Conservation (phyloP, 2,329 filamentous ascomycete species). For the Verticillium longisporum region DNA sequence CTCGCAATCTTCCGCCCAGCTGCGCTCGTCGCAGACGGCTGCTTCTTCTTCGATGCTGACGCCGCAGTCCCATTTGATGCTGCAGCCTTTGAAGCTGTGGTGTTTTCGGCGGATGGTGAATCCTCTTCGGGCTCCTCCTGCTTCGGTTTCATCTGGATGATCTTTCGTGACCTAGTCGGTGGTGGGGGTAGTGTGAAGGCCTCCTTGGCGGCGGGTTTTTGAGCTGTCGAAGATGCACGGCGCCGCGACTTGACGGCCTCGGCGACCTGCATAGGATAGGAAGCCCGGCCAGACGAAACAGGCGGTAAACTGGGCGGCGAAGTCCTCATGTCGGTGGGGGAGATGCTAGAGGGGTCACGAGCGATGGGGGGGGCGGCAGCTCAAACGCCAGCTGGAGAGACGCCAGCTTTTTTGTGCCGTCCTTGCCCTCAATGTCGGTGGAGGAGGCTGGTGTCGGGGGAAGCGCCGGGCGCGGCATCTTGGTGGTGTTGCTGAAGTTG, state of each 20-base stretch:
- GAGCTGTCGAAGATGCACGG: conserved; percentile 36
- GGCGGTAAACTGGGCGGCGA: conserved; percentile 13
- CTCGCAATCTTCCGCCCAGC: conserved; percentile 91
- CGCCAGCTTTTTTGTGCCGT: conserved; percentile 53
- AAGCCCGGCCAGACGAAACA: conserved; percentile 13
- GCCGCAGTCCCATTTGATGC: conserved; percentile 7
- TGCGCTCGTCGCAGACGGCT: conserved; percentile 67
- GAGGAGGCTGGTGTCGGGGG: conserved; percentile 76
- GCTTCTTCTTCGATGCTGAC: conserved; percentile 61
- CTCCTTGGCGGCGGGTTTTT: conserved; percentile 43
- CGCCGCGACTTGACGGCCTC: conserved; percentile 48
- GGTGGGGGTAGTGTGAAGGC: conserved; percentile 82
- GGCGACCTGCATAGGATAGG: conserved; percentile 40
- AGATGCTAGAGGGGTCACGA: conserved; percentile 37
- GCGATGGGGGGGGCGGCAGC: conserved; percentile 66
- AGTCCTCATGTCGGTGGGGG: conserved; percentile 30
- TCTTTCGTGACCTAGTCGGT: conserved; percentile 86
- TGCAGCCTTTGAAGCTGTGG: conserved; percentile 3
- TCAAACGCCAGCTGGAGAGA: conserved; percentile 64
- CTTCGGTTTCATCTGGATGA: conserved; percentile 91
- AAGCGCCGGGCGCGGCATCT: conserved; percentile 59
- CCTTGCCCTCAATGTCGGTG: conserved; percentile 69
- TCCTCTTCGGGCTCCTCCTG: conserved; percentile 26
- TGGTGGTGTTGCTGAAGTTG: conserved; percentile 5
- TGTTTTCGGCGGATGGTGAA: background rate